Percentiles rank a stretch among this genome's conserved stretches.
Evolutionary conservation across 2,329 filamentous ascomycete genomes (phyloP).

Genomic region (Aspergillus tubingensis): DNA sequence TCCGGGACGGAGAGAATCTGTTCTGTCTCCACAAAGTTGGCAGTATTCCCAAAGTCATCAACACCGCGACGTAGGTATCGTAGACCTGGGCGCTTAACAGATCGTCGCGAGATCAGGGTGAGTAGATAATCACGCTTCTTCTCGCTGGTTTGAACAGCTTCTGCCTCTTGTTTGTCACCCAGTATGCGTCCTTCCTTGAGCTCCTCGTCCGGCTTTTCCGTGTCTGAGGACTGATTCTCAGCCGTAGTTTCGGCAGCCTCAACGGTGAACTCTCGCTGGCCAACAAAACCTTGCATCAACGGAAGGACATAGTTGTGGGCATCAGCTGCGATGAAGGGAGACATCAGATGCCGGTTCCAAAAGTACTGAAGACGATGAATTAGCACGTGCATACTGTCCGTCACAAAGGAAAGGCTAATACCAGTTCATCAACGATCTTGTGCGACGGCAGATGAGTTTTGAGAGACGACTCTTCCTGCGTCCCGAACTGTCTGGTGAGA

Average conservation of each 20-base stretch:
- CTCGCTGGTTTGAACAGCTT: slow-evolving; percentile 27
- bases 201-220: slow-evolving; percentile 17
- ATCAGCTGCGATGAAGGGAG: slow-evolving; percentile 72
- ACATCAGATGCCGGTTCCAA: slow-evolving; percentile 80
- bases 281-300: slow-evolving; percentile 91
- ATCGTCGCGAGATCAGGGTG: slow-evolving; percentile 90
- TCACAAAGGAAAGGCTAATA: slow-evolving; percentile 29
- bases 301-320: slow-evolving; percentile 74
- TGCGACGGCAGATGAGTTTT: slow-evolving; percentile 63
- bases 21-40: slow-evolving; percentile 93
- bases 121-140: slow-evolving; percentile 64
- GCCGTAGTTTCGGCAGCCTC: slow-evolving; percentile 54
- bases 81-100: slow-evolving; percentile 79
- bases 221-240: slow-evolving; percentile 16
- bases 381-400: slow-evolving; percentile 3
- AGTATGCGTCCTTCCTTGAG: slow-evolving; percentile 31
- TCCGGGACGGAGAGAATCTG: slow-evolving; percentile 77
- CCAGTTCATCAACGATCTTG: slow-evolving; percentile 69
- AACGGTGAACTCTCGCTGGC: slow-evolving; percentile 77
- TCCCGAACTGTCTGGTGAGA: slow-evolving; percentile 67
- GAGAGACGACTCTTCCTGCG: slow-evolving; percentile 42
- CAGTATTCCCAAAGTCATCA: slow-evolving; percentile 83
- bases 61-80: slow-evolving; percentile 88
- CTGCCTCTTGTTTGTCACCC: slow-evolving; percentile 47
- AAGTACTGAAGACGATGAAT: slow-evolving; percentile 63